Evolutionary conservation across 2,329 filamentous ascomycete genomes (phyloP).

Genomic region (Orbilia ellipsospora): DNA sequence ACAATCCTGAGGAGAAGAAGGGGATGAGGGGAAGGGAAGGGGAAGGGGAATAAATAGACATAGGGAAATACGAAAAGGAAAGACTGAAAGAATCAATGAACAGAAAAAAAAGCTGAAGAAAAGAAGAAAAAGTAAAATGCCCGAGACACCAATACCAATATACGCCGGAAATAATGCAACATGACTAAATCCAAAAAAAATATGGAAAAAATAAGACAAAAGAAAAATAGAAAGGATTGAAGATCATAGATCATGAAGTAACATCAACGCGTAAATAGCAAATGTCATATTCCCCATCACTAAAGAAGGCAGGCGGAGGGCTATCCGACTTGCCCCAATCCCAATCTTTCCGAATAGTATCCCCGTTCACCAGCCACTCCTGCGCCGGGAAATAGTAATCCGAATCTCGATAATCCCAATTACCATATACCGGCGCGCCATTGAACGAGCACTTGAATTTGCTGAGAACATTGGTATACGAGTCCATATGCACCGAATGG

Average conservation of each 20-base stretch:
- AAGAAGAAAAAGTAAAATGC: constrained; percentile 9
- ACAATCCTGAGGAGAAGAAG: neutral
- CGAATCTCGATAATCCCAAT: constrained; percentile 48
- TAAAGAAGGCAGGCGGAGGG: constrained; percentile 50
- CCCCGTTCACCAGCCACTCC: constrained; percentile 48
- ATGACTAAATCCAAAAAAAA: constrained; percentile 7
- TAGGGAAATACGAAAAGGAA: neutral
- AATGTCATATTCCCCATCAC: constrained; percentile 49
- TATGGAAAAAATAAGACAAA: constrained; percentile 16
- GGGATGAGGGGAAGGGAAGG: neutral
- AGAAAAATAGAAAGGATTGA: constrained; percentile 5
- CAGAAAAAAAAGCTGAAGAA: constrained; percentile 11
- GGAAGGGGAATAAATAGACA: neutral
- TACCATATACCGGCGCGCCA: constrained; percentile 38
- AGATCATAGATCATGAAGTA: constrained; percentile 36
- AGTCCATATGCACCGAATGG: constrained; percentile 43
- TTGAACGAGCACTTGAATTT: constrained; percentile 49
- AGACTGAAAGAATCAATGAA: constrained; percentile 13
- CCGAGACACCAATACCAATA: constrained; percentile 22
- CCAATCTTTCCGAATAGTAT: constrained; percentile 46
- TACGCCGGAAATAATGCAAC: constrained; percentile 42
- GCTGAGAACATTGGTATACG: constrained; percentile 32
- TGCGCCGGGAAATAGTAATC: constrained; percentile 53
- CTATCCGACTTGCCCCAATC: constrained; percentile 49
- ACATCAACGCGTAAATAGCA: constrained; percentile 51